phyloP scores from a whole-genome alignment of 2,329 filamentous ascomycete genomes.

The Trichoderma breve region DNA sequence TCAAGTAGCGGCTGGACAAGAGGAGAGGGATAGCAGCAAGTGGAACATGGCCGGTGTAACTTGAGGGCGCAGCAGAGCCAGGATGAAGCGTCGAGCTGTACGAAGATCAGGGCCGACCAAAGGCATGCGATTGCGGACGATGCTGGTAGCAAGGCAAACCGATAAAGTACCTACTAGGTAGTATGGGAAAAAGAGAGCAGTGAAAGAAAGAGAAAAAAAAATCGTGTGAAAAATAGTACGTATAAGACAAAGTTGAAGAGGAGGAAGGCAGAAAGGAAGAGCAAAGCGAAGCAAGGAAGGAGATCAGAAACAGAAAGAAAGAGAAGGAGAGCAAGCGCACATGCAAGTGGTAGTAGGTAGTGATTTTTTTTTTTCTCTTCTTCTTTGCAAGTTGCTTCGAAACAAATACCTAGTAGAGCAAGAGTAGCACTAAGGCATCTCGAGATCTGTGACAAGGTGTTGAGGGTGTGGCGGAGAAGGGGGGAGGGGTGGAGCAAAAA shows the following conservation, averaged over 20 bases:
- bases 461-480: conserved; percentile 13
- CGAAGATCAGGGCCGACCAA: neutral
- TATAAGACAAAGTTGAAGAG: neutral
- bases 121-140: neutral
- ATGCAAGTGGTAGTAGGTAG: neutral
- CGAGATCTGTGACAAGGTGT: conserved; percentile 12
- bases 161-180: no score
- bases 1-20: conserved; percentile 21
- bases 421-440: neutral
- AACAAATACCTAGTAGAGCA: neutral
- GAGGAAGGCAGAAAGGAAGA: neutral
- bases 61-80: conserved; percentile 18
- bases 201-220: no score
- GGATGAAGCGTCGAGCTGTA: conserved; percentile 19
- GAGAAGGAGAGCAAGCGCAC: neutral
- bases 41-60: conserved; percentile 30
- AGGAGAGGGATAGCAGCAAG: conserved; percentile 24
- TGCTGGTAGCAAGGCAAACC: neutral
- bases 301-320: neutral
- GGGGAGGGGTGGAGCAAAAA: conserved; percentile 5
- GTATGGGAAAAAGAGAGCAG: neutral
- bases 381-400: neutral
- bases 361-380: neutral
- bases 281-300: neutral
- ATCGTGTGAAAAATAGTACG: neutral